Evolutionary conservation across 306 rosid genomes (phyloP).

Genomic region (Pterocarpus macrocarpus): DNA sequence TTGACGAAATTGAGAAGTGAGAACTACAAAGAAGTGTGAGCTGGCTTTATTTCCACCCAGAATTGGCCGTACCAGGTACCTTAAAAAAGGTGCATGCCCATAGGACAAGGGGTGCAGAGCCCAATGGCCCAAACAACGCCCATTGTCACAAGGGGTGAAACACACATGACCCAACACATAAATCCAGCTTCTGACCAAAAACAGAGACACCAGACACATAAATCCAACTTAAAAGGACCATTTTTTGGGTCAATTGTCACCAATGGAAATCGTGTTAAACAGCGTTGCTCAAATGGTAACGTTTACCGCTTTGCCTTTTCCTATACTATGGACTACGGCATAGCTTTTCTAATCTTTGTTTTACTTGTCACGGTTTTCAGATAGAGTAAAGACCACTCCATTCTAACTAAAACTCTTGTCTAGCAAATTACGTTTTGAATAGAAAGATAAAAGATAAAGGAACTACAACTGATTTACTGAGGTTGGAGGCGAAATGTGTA

Average conservation of each 20-base stretch:
- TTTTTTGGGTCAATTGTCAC: background rate
- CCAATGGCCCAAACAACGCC: slow-evolving; percentile 8
- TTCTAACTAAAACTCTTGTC: background rate
- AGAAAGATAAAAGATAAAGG: background rate
- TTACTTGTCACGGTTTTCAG: too few relatives aligned
- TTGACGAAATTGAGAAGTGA: slow-evolving; percentile 2
- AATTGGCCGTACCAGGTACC: slow-evolving; percentile 25
- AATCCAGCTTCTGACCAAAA: too few relatives aligned
- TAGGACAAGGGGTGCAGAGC: background rate
- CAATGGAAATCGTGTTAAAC: background rate
- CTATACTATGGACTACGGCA: too few relatives aligned
- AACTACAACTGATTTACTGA: background rate
- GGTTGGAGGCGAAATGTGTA: slow-evolving; percentile 12
- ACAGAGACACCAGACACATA: too few relatives aligned
- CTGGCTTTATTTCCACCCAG: slow-evolving; percentile 30
- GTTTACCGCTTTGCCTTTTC: background rate
- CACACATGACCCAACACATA: slow-evolving; percentile 19
- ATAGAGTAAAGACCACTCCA: background rate
- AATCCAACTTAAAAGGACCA: background rate
- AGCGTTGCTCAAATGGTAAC: background rate
- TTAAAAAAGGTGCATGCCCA: background rate
- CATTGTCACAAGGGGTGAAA: slow-evolving; percentile 28
- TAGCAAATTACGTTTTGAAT: background rate
- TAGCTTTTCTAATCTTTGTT: too few relatives aligned
- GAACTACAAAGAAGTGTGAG: background rate